A percentile compares a stretch with the other conserved stretches of the same genome.
Conservation (phyloP, 1,284 basidiomycete genomes). For the Trichosporon inkin region DNA sequence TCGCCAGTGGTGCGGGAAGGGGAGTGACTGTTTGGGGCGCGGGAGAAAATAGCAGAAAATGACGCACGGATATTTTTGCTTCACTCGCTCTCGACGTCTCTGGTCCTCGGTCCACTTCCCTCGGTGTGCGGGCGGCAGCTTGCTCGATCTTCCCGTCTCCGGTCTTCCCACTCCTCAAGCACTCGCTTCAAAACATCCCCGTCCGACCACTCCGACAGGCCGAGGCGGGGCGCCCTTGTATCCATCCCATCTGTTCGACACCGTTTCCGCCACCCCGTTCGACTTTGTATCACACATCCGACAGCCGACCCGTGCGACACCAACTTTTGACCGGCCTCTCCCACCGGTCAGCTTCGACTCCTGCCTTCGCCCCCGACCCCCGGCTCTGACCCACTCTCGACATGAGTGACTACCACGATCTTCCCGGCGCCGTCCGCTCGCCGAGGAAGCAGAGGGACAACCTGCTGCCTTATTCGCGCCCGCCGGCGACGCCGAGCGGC, state of each 20-base stretch:
- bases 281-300: not conserved
- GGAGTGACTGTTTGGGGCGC: not conserved
- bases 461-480: conserved; percentile 10
- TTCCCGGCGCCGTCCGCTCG: conserved; percentile 1
- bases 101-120: not conserved
- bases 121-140: not conserved
- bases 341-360: not conserved
- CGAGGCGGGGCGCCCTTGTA: conserved; percentile 4
- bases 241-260: not conserved
- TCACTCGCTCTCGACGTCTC: conserved; percentile 3
- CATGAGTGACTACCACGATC: conserved; percentile 2
- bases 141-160: not conserved
- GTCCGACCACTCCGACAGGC: conserved; percentile 6
- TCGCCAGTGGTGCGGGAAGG: not conserved
- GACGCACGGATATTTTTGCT: conserved; percentile 5
- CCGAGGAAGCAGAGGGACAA: conserved; percentile 7
- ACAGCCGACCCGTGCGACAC: not conserved
- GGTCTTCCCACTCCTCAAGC: not conserved
- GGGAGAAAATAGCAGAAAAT: conserved; percentile 4
- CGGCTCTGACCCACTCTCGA: not conserved
- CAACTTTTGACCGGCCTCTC: not conserved
- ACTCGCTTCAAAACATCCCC: not conserved
- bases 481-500: not conserved
- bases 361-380: not conserved
- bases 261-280: not conserved